phyloP scores from a whole-genome alignment of 2,329 filamentous ascomycete species.

The Ustulina deusta region DNA sequence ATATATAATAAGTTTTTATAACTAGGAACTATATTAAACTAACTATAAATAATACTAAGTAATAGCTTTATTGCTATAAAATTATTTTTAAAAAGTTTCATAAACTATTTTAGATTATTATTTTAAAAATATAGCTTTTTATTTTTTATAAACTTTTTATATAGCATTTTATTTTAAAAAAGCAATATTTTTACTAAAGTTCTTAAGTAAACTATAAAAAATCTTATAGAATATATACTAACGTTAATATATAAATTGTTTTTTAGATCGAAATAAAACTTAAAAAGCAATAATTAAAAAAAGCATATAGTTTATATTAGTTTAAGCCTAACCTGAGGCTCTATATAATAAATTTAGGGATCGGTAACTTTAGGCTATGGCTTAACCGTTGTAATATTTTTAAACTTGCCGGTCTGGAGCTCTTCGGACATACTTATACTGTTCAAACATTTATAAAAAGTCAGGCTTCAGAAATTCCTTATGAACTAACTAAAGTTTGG shows the following conservation, averaged over 20 bases:
- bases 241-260: constrained; percentile 26
- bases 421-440: neutral
- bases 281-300: neutral
- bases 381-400: neutral
- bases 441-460: neutral
- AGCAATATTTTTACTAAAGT: constrained; percentile 18
- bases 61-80: constrained; percentile 7
- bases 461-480: constrained; percentile 1
- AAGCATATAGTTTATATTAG: neutral
- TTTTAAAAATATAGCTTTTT: constrained; percentile 4
- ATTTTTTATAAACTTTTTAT: constrained; percentile 21
- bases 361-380: neutral
- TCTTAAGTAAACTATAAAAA: constrained; percentile 29
- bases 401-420: neutral
- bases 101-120: neutral
- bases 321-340: constrained; percentile 5
- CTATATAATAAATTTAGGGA: neutral
- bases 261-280: constrained; percentile 12
- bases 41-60: constrained; percentile 18
- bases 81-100: constrained; percentile 24
- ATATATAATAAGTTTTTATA: constrained; percentile 30
- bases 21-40: constrained; percentile 10
- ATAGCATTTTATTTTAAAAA: constrained; percentile 29
- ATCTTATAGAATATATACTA: neutral
- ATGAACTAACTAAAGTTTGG: constrained; percentile 1